These are phyloP conservation scores for Sicyos baderoa DNA, from an alignment of 306 rosid species.

Conservation along the genomic window DNA sequence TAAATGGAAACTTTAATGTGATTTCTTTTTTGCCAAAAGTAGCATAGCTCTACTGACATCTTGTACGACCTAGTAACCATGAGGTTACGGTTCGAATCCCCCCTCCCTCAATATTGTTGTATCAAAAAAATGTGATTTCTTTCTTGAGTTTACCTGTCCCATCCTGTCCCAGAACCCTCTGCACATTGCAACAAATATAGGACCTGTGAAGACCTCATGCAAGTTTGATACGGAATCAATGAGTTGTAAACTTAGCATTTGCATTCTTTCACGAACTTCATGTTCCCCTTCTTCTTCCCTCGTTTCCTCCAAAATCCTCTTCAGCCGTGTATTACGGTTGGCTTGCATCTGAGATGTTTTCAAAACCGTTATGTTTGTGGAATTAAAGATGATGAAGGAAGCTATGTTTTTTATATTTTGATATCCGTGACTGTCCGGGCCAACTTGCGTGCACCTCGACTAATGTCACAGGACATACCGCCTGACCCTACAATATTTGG, in stretches of 20 bases:
- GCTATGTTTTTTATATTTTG: background rate
- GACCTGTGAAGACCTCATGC: constrained; percentile 78
- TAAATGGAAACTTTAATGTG: background rate
- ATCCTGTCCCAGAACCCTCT: constrained; percentile 92
- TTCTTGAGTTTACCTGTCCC: constrained; percentile 71
- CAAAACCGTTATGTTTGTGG: background rate
- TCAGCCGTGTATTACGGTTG: constrained; percentile 59
- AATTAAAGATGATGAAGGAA: background rate
- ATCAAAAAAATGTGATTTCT: no score
- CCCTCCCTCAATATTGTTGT: no score
- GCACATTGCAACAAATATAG: constrained; percentile 61
- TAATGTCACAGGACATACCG: no score
- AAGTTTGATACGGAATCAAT: constrained; percentile 71
- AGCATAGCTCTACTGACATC: no score
- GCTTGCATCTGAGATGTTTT: constrained; percentile 54
- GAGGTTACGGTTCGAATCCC: no score
- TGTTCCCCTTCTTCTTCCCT: constrained; percentile 87
- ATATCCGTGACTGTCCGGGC: no score
- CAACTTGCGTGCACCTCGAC: no score
- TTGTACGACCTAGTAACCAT: no score
- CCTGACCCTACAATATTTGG: no score
- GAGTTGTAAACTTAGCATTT: constrained; percentile 62
- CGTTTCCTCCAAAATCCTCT: constrained; percentile 85
- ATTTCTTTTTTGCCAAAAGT: no score
- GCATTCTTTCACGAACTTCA: constrained; percentile 92